Base-by-base conservation (phyloP, 805 yeast species). In the Yamadazyma endophytica region DNA sequence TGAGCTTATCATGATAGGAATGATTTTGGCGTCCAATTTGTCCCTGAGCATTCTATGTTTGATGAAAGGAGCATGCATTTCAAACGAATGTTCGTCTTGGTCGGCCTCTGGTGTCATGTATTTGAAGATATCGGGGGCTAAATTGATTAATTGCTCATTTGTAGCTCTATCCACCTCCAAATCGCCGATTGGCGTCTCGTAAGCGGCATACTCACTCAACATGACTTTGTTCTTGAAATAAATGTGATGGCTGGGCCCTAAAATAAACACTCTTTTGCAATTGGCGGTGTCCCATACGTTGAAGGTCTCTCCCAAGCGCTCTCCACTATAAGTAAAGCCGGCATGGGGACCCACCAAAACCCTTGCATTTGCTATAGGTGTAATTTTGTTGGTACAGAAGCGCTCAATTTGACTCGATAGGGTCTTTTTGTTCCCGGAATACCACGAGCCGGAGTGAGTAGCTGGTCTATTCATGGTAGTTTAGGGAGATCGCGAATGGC, bases 171-270 rank as follows among this genome's bases (percentile, higher is more conserved):
- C 96, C 12, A 90, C 83, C 1, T 67, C 61, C 2, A 92, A 49
- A 17, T 71, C 50, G 0, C 98, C 98, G 13, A 89, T 51, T 1
- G 98, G 98, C 0, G 98, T 90, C 18, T 73, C 82, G 48, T 86
- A 79, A 6, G 39, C 43, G 9, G 61, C 64, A 49, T 67, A 87
- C 2, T 54, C 55, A 2, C 83, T 68, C 1, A 80, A 45, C 35
- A 75, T 56, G 1, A 75, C 82, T 17, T 68, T 65, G 17, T 81
- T 79, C 35, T 65, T 65, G 60, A 83, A 86, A 52, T 82, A 89
- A 6, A 83, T 80, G 54, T 85, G 95, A 52, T 92, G 98, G 0
- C 96, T 83, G 1, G 98, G 98, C 0, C 97, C 97, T 51, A 92
- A 53, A 1, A 92, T 64, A 43, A 92, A 84, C 1, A 92, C 74